Percentiles rank a stretch among this genome's conserved stretches.
Evolutionary conservation across 2,329 filamentous ascomycete species (phyloP).

Genomic region (Apiospora marii): DNA sequence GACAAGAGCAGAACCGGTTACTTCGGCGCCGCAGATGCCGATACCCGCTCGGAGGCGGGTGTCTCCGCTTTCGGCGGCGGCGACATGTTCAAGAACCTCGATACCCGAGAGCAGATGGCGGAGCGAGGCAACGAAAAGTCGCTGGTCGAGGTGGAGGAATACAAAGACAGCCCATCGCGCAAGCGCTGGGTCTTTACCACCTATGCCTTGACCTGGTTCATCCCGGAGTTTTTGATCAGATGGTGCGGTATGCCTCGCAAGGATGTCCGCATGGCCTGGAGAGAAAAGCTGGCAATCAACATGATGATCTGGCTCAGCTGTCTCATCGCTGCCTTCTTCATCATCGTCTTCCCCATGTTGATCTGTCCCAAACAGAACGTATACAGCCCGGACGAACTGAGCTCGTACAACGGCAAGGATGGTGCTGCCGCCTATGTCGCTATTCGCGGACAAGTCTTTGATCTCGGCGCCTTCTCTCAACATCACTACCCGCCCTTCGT

Average conservation of each 20-base stretch:
- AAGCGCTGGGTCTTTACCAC: constrained; percentile 92
- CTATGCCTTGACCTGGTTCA: constrained; percentile 82
- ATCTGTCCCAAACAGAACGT: constrained; percentile 94
- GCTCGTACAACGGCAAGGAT: constrained; percentile 75
- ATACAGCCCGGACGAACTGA: constrained; percentile 80
- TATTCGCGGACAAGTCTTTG: constrained; percentile 89
- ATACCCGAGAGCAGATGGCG: constrained; percentile 92
- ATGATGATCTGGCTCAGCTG: constrained; percentile 94
- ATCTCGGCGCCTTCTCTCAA: constrained; percentile 76
- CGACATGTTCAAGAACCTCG: constrained; percentile 98
- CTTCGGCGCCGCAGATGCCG: constrained; percentile 79
- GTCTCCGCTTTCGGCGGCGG: constrained; percentile 89
- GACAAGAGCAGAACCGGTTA: constrained; percentile 83
- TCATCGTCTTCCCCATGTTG: constrained; percentile 83
- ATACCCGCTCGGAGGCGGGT: constrained; percentile 89
- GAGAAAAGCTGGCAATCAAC: constrained; percentile 98
- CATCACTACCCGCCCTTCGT: constrained; percentile 77
- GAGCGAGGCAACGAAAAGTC: constrained; percentile 93
- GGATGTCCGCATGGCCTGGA: constrained; percentile 91
- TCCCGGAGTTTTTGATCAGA: constrained; percentile 85
- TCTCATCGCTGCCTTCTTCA: constrained; percentile 81
- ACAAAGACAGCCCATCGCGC: constrained; percentile 77
- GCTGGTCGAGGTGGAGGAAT: constrained; percentile 88
- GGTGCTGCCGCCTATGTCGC: constrained; percentile 73
- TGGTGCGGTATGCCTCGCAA: constrained; percentile 84